These are phyloP conservation scores for Luffa aegyptiaca DNA, from an alignment of 306 rosid species.

Conservation along the genomic window DNA sequence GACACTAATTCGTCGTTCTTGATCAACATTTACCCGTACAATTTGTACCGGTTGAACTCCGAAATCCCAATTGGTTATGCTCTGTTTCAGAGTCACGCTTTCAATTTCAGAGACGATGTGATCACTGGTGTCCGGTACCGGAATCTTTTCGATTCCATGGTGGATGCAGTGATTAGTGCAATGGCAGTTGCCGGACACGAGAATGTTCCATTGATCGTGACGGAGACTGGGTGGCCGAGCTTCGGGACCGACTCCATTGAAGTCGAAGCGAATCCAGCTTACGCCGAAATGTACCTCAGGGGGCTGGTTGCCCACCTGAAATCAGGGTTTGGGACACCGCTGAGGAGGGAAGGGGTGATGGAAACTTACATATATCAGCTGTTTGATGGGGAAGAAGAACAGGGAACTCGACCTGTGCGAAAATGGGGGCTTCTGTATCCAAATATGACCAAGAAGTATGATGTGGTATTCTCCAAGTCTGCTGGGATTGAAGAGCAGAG, in stretches of 20 bases:
- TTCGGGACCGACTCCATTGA: conserved; percentile 27
- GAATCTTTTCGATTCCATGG: conserved; percentile 78
- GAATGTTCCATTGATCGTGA: conserved; percentile 47
- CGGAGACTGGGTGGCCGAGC: conserved; percentile 94
- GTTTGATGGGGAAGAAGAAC: conserved; percentile 36
- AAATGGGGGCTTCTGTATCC: conserved; percentile 69
- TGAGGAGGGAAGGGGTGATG: conserved; percentile 52
- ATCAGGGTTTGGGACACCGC: conserved; percentile 60
- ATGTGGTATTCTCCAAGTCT: conserved; percentile 43
- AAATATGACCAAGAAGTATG: conserved; percentile 53
- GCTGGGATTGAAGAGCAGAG: background rate
- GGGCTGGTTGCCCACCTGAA: conserved; percentile 49
- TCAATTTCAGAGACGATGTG: conserved; percentile 71
- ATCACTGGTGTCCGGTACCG: conserved; percentile 65
- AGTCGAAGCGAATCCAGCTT: conserved; percentile 49
- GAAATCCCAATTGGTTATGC: conserved; percentile 71
- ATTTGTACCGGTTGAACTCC: conserved; percentile 37
- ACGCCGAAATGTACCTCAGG: conserved; percentile 61
- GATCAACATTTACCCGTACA: conserved; percentile 74
- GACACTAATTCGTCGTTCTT: conserved; percentile 81
- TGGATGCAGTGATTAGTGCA: conserved; percentile 53
- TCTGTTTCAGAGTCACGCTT: conserved; percentile 54
- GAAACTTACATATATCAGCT: conserved; percentile 57
- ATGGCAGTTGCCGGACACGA: conserved; percentile 55
- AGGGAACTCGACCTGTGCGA: conserved; percentile 14